phyloP scores from a whole-genome alignment of 495 filamentous ascomycete species.

The Thozetella sp. region DNA sequence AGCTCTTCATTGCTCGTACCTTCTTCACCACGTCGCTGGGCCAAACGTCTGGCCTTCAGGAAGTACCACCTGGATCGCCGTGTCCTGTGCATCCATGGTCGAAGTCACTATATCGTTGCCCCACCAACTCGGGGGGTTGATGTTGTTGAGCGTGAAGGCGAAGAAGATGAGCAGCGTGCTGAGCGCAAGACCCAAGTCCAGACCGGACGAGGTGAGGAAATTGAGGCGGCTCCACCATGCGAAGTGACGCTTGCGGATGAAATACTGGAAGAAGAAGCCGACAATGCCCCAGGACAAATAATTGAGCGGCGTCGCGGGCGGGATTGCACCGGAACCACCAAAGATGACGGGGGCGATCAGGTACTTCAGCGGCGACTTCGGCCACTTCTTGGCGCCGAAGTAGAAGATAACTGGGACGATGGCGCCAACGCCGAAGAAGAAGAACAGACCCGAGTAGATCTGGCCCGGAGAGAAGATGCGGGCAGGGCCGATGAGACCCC shows the following conservation, averaged over 20 bases:
- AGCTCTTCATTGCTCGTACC: not conserved
- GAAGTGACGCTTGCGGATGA: constrained; percentile 56
- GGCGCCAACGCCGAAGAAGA: constrained; percentile 66
- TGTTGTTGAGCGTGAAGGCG: constrained; percentile 47
- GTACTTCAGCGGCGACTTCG: constrained; percentile 51
- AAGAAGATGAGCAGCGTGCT: constrained; percentile 67
- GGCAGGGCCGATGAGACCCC: constrained; percentile 68
- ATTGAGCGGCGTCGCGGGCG: constrained; percentile 68
- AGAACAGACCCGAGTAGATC: constrained; percentile 65
- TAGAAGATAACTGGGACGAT: constrained; percentile 58
- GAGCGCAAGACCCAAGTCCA: constrained; percentile 65
- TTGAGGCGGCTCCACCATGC: constrained; percentile 71
- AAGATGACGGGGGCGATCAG: constrained; percentile 70
- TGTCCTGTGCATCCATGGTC: constrained; percentile 53
- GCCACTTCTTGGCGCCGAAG: constrained; percentile 53
- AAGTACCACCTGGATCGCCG: constrained; percentile 51
- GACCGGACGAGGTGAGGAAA: constrained; percentile 61
- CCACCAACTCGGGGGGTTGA: constrained; percentile 57
- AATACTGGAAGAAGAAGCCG: constrained; percentile 65
- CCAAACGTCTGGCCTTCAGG: constrained; percentile 60
- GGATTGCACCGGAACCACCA: constrained; percentile 63
- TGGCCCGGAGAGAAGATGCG: constrained; percentile 70
- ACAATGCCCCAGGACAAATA: constrained; percentile 71
- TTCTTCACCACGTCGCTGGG: constrained; percentile 42
- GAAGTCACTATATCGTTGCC: constrained; percentile 48